Percentiles rank a stretch among this genome's conserved stretches.
These are phyloP conservation scores for Suillus subalutaceus DNA, from an alignment of 768 basidiomycete genomes.

Conservation along the genomic window DNA sequence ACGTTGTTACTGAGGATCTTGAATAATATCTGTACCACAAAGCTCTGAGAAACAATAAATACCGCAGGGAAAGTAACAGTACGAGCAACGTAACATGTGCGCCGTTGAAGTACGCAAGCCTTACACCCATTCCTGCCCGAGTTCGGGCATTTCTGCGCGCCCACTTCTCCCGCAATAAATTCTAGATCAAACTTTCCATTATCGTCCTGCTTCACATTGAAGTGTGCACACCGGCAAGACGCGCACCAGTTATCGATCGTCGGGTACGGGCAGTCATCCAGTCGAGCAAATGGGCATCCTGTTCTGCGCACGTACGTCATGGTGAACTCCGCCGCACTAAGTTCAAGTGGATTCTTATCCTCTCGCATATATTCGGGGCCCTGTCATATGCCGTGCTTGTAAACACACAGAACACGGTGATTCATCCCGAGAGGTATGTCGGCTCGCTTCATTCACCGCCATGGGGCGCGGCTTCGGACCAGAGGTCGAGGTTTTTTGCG, in stretches of 20 bases:
- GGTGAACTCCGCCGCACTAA: conserved; percentile 29
- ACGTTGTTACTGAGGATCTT: background rate
- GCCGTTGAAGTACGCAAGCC: conserved; percentile 22
- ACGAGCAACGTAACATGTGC: background rate
- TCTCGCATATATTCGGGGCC: conserved; percentile 31
- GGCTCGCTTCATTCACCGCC: conserved; percentile 23
- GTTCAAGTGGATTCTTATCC: conserved; percentile 28
- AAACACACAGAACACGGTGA: conserved; percentile 42
- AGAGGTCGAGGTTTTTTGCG: conserved; percentile 38
- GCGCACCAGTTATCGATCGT: conserved; percentile 27
- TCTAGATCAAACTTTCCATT: conserved; percentile 29
- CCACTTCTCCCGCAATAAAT: conserved; percentile 34
- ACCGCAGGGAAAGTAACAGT: background rate
- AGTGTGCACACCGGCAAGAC: conserved; percentile 31
- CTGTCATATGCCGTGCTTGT: conserved; percentile 35
- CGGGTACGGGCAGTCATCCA: conserved; percentile 29
- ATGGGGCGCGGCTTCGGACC: conserved; percentile 36
- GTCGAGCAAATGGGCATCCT: conserved; percentile 26
- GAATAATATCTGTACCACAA: background rate
- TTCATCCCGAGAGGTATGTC: conserved; percentile 40
- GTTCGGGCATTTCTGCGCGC: conserved; percentile 32
- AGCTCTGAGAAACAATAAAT: background rate
- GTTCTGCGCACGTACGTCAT: conserved; percentile 28
- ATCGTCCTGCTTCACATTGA: conserved; percentile 34
- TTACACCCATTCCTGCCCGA: conserved; percentile 31